Percentiles rank a stretch among this genome's conserved stretches.
These are phyloP conservation scores for Hypericum perforatum DNA, from an alignment of 345 rosid species.

Conservation along the genomic window DNA sequence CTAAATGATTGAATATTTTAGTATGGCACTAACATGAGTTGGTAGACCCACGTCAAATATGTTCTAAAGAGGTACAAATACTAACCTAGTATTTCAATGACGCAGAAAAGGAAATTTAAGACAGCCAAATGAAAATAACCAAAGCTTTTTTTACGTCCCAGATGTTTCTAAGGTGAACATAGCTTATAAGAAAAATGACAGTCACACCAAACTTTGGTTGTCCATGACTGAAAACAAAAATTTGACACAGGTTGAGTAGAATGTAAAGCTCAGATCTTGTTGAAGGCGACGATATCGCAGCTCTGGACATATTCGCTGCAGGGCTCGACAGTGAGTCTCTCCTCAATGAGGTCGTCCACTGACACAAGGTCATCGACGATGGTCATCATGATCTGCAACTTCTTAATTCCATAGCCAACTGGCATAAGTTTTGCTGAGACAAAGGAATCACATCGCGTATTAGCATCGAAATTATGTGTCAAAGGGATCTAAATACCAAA, in stretches of 20 bases:
- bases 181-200: no score
- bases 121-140: no score
- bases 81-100: no score
- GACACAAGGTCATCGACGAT: constrained; percentile 94
- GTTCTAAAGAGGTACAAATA: no score
- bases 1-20: no score
- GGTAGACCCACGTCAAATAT: no score
- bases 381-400: constrained; percentile 76
- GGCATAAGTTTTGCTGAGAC: constrained; percentile 70
- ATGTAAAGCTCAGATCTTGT: constrained; percentile 53
- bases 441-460: not conserved
- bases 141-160: no score
- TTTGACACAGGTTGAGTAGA: constrained; percentile 6
- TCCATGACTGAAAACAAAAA: not conserved
- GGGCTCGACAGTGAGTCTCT: constrained; percentile 64
- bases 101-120: no score
- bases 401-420: constrained; percentile 93
- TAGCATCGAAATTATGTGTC: not conserved
- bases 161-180: no score
- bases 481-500: not conserved
- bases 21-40: no score
- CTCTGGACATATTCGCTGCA: constrained; percentile 72
- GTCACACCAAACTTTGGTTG: no score
- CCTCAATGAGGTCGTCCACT: constrained; percentile 70
- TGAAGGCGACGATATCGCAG: constrained; percentile 91